Evolutionary conservation across 257 asterid species (phyloP).

Genomic region (Cinchona pubescens): DNA sequence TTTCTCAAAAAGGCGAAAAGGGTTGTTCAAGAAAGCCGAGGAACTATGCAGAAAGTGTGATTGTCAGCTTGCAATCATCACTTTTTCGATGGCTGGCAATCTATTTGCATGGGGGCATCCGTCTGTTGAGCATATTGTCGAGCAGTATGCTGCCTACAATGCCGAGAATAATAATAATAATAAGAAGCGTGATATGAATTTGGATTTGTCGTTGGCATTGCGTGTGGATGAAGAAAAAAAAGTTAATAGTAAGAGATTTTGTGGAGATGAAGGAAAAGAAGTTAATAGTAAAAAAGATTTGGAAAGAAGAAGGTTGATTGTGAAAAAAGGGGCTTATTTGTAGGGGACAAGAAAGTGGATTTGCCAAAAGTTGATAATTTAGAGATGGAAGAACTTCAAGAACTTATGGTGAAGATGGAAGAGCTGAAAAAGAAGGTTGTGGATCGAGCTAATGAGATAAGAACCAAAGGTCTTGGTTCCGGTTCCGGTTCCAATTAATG

Average conservation of each 20-base stretch:
- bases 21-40: conserved; percentile 38
- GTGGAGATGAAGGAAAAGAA: too few relatives aligned
- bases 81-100: conserved; percentile 42
- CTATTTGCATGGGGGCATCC: conserved; percentile 37
- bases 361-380: conserved; percentile 6
- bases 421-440: conserved; percentile 20
- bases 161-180: too few relatives aligned
- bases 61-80: conserved; percentile 31
- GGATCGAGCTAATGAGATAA: conserved; percentile 19
- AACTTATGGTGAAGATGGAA: conserved; percentile 15
- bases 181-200: not conserved
- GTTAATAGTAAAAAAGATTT: too few relatives aligned
- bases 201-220: not conserved
- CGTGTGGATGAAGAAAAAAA: conserved; percentile 11
- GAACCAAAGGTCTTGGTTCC: not conserved
- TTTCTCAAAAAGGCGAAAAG: conserved; percentile 51
- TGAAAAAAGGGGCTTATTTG: not conserved
- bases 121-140: conserved; percentile 20
- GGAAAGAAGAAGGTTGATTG: not conserved
- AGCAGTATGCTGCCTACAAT: conserved; percentile 23
- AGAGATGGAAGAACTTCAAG: conserved; percentile 23
- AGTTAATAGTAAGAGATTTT: too few relatives aligned
- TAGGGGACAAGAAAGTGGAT: not conserved
- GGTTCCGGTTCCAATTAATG: not conserved
- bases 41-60: conserved; percentile 23